phyloP scores from a whole-genome alignment of 2,329 filamentous ascomycete species.

The Fusarium proliferatum region DNA sequence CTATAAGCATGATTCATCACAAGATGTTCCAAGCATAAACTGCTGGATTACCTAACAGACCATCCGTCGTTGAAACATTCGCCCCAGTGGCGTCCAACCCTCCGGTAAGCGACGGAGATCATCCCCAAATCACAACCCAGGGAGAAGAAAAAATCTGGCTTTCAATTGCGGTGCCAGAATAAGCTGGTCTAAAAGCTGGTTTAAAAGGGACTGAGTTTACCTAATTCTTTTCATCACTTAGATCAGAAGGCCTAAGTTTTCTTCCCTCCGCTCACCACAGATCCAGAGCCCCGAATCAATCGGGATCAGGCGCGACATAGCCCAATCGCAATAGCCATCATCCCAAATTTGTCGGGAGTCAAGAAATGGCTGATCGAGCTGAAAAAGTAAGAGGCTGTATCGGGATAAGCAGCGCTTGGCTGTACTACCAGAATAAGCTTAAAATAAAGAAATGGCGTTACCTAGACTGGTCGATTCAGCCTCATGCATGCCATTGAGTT shows the following conservation, averaged over 20 bases:
- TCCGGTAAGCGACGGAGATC: not conserved
- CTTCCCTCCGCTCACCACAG: not conserved
- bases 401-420: not conserved
- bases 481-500: not conserved
- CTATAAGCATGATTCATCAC: too few species aligned
- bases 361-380: not conserved
- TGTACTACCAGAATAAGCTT: not conserved
- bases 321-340: not conserved
- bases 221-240: not conserved
- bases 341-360: not conserved
- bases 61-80: not conserved
- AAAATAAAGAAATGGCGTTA: slow-evolving; percentile 6
- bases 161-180: not conserved
- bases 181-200: rapidly evolving
- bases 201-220: too few species aligned
- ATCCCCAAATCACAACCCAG: too few species aligned
- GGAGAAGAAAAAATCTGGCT: not conserved
- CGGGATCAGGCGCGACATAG: not conserved
- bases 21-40: too few species aligned
- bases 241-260: rapidly evolving
- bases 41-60: too few species aligned
- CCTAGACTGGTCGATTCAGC: not conserved
- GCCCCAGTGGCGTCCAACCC: not conserved
- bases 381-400: not conserved
- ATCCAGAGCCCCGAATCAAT: not conserved